Conservation (phyloP, 768 basidiomycete genomes). For the Daedaleopsis sinensis region DNA sequence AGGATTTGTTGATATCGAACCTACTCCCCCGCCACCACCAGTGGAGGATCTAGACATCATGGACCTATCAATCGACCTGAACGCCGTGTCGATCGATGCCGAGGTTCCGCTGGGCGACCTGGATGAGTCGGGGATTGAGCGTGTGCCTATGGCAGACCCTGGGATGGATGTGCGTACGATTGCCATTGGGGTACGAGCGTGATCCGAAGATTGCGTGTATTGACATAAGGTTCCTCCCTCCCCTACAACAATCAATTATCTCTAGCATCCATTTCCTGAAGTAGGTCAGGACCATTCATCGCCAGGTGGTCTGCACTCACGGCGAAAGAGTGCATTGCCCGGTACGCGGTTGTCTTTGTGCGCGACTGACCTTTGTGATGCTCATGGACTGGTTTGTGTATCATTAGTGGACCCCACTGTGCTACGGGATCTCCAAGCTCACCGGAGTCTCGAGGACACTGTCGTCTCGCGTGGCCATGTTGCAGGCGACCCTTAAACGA, state of each 20-base stretch:
- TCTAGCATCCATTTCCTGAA: slow-evolving; percentile 69
- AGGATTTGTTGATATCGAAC: slow-evolving; percentile 68
- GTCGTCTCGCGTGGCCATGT: slow-evolving; percentile 17
- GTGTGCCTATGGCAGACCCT: slow-evolving; percentile 92
- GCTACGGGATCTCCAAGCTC: slow-evolving; percentile 84
- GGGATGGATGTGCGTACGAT: slow-evolving; percentile 73
- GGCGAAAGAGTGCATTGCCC: slow-evolving; percentile 81
- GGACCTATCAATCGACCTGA: slow-evolving; percentile 89
- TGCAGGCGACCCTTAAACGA: slow-evolving; percentile 1
- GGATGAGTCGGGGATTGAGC: slow-evolving; percentile 82
- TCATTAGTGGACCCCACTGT: slow-evolving; percentile 83
- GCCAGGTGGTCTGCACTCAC: slow-evolving; percentile 74
- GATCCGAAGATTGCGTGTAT: slow-evolving; percentile 24
- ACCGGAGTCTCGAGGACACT: slow-evolving; percentile 72
- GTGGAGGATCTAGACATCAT: slow-evolving; percentile 85
- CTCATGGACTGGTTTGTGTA: not conserved
- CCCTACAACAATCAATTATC: slow-evolving; percentile 14
- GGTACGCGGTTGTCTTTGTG: slow-evolving; percentile 16
- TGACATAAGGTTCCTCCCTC: slow-evolving; percentile 18
- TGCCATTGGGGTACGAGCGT: slow-evolving; percentile 20
- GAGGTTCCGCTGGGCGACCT: slow-evolving; percentile 60
- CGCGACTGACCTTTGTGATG: slow-evolving; percentile 5
- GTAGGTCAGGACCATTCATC: slow-evolving; percentile 60
- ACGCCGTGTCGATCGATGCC: slow-evolving; percentile 78
- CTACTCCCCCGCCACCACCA: slow-evolving; percentile 75